phyloP scores from a whole-genome alignment of 2,329 filamentous ascomycete species.

The Leptosphaerulina australis region DNA sequence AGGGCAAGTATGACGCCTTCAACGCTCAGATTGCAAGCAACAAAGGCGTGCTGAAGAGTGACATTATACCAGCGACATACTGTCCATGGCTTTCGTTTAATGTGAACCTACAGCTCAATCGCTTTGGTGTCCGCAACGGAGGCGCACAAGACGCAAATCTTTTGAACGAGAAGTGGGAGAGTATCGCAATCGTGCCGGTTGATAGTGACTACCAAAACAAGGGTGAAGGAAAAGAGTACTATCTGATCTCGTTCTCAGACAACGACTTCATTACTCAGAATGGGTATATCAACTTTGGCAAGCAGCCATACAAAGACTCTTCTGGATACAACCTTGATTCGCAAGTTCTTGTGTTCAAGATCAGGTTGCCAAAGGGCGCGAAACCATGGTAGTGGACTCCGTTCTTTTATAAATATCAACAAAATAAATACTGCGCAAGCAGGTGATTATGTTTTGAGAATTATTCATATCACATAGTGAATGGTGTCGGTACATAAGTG shows the following conservation, averaged over 20 bases:
- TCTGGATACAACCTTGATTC: conserved; percentile 65
- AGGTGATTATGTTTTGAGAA: too few relatives aligned
- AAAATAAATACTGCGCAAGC: too few relatives aligned
- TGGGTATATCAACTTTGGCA: conserved; percentile 64
- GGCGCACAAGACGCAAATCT: conserved; percentile 63
- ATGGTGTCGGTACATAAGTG: background rate
- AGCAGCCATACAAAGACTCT: conserved; percentile 61
- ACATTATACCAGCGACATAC: conserved; percentile 64
- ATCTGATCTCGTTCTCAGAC: conserved; percentile 70
- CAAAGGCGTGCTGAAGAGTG: conserved; percentile 60
- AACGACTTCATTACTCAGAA: conserved; percentile 79
- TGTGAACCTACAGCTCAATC: conserved; percentile 65
- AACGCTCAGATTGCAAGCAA: conserved; percentile 54
- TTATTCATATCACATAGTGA: background rate
- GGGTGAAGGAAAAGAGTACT: conserved; percentile 67
- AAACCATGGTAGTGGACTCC: conserved; percentile 29
- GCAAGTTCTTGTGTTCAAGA: conserved; percentile 68
- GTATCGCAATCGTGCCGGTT: conserved; percentile 64
- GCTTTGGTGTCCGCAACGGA: conserved; percentile 73
- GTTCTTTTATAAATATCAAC: too few relatives aligned
- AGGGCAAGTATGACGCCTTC: conserved; percentile 50
- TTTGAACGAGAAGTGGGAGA: conserved; percentile 81
- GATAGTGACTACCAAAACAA: conserved; percentile 52
- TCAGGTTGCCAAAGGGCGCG: conserved; percentile 55
- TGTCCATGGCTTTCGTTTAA: conserved; percentile 74